Percentiles rank a stretch among this genome's conserved stretches.
These are phyloP conservation scores for Alternaria metachromatica DNA, from an alignment of 2,329 filamentous ascomycete genomes.

Conservation along the genomic window DNA sequence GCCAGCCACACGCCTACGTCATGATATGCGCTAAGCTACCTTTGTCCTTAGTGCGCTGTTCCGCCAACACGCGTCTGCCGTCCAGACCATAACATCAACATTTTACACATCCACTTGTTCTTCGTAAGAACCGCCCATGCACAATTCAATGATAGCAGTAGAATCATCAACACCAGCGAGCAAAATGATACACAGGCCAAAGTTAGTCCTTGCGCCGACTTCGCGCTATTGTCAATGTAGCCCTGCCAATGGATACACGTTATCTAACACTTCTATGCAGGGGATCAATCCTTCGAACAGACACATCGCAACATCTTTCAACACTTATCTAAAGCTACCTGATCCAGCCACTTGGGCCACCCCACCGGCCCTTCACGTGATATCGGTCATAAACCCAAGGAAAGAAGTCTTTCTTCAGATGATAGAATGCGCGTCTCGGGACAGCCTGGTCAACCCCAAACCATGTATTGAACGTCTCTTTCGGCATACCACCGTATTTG, in stretches of 20 bases:
- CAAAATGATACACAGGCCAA: not conserved
- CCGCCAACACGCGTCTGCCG: not conserved
- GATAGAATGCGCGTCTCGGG: conserved; percentile 64
- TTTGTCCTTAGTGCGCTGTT: not conserved
- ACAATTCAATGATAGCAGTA: not conserved
- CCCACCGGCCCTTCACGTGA: conserved; percentile 69
- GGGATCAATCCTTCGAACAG: not conserved
- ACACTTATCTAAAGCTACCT: conserved; percentile 9
- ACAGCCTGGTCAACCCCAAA: conserved; percentile 64
- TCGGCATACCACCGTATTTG: conserved; percentile 67
- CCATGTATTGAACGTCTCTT: conserved; percentile 65
- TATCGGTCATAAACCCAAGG: conserved; percentile 68
- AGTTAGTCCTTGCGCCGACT: not conserved
- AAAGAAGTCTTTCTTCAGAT: conserved; percentile 71
- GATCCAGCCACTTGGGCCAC: conserved; percentile 62
- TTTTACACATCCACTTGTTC: not conserved
- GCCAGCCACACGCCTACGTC: not conserved
- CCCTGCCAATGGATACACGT: not conserved
- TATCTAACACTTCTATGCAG: not conserved
- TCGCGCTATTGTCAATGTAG: not conserved
- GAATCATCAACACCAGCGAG: not conserved
- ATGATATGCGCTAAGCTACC: not conserved
- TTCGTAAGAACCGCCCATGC: not conserved
- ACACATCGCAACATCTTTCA: not conserved
- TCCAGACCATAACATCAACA: not conserved